phyloP scores from a whole-genome alignment of 805 yeast genomes.

The Candida maris region DNA sequence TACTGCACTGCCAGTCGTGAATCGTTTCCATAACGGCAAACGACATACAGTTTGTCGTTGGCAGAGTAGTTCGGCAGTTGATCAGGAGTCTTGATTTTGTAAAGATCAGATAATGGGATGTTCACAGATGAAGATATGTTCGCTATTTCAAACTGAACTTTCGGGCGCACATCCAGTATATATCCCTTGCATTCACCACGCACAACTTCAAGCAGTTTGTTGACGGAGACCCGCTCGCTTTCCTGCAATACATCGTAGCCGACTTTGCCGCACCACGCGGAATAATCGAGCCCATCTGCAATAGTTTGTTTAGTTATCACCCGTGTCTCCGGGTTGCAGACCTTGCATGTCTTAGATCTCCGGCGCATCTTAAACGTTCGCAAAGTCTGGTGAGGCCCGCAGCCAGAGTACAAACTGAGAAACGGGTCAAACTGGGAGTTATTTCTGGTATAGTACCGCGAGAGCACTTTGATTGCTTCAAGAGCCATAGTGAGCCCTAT shows the following conservation, averaged over 20 bases:
- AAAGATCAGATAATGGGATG: conserved; percentile 55
- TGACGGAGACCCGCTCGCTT: conserved; percentile 45
- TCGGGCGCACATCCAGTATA: conserved; percentile 75
- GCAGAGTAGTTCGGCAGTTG: conserved; percentile 8
- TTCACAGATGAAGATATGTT: conserved; percentile 56
- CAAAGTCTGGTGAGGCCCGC: conserved; percentile 54
- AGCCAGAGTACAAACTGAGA: conserved; percentile 64
- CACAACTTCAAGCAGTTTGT: conserved; percentile 32
- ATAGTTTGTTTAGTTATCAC: conserved; percentile 46
- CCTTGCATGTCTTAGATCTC: conserved; percentile 53
- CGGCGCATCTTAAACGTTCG: conserved; percentile 79
- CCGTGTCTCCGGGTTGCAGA: conserved; percentile 54
- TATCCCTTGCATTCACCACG: background rate
- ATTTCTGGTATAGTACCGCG: conserved; percentile 47
- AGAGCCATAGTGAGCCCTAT: conserved; percentile 87
- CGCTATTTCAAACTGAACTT: conserved; percentile 69
- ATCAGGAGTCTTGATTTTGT: conserved; percentile 26
- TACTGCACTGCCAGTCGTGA: conserved; percentile 71
- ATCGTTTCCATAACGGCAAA: conserved; percentile 90
- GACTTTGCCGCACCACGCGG: conserved; percentile 69
- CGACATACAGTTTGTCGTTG: conserved; percentile 42
- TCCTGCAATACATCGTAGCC: conserved; percentile 42
- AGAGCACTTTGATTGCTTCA: conserved; percentile 74
- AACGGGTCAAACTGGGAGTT: conserved; percentile 62
- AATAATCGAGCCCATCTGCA: conserved; percentile 54